Percentiles rank a stretch among this genome's conserved stretches.
Conservation (phyloP, 257 asterid genomes). For the Datura wrightii region DNA sequence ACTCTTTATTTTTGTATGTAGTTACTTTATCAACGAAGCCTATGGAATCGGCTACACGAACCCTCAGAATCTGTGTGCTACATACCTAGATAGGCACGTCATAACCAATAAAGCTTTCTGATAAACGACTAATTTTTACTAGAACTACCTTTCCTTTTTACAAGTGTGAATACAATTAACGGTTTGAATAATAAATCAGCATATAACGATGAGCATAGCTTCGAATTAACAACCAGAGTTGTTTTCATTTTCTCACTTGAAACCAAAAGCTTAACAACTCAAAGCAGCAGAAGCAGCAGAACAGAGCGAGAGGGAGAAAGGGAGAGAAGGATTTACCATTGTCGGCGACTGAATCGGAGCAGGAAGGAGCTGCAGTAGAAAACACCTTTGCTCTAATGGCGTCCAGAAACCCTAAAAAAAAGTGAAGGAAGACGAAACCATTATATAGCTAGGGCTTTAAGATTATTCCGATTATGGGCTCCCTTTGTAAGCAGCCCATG, state of each 20-base stretch:
- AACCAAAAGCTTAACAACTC: not conserved
- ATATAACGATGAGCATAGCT: not conserved
- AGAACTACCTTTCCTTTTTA: not conserved
- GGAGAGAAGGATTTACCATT: not conserved
- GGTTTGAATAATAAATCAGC: not conserved
- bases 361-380: not conserved
- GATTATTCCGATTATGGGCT: not conserved
- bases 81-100: not conserved
- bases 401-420: not conserved
- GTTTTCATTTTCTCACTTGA: not conserved
- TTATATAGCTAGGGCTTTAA: conserved; percentile 10
- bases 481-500: not conserved
- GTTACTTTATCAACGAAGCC: too few species aligned
- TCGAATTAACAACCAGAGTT: not conserved
- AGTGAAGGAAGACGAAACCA: not conserved
- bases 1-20: not conserved
- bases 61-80: not conserved
- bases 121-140: not conserved
- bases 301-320: not conserved
- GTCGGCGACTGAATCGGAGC: not conserved
- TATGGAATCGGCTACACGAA: not conserved
- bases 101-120: not conserved
- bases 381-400: not conserved
- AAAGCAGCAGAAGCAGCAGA: not conserved
- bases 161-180: not conserved